A percentile compares a stretch with the other conserved stretches of the same genome.
Evolutionary conservation across 2,329 filamentous ascomycete species (phyloP).

Genomic region (Stromatinia cepivora): DNA sequence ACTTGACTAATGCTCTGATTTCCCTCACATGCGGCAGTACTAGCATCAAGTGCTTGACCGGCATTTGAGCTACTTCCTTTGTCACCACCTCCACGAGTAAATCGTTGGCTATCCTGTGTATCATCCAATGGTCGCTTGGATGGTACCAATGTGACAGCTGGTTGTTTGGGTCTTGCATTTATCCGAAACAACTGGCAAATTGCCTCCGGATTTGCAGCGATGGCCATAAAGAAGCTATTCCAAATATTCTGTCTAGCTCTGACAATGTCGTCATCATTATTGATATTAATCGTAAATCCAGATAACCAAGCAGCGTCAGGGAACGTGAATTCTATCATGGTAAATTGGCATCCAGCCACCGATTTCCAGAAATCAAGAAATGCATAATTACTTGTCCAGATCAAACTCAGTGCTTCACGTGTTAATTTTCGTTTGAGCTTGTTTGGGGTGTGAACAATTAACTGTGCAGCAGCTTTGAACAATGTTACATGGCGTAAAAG

Average conservation of each 20-base stretch:
- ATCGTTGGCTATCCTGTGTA: not conserved
- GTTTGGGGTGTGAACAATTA: not conserved
- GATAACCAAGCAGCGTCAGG: not conserved
- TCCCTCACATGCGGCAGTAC: not conserved
- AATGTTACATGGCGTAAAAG: not conserved
- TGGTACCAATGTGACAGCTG: not conserved
- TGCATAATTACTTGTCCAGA: not conserved
- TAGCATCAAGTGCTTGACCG: not conserved
- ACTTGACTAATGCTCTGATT: not conserved
- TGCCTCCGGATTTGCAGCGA: not conserved
- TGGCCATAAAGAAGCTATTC: not conserved
- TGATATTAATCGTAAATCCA: conserved; percentile 1
- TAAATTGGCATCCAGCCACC: not conserved
- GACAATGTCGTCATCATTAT: not conserved
- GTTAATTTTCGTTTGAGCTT: not conserved
- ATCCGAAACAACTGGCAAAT: not conserved
- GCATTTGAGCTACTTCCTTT: not conserved
- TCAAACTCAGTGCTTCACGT: not conserved
- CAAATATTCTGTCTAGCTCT: not conserved
- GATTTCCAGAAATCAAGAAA: not conserved
- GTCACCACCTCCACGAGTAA: not conserved
- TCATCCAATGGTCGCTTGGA: not conserved
- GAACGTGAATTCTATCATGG: not conserved
- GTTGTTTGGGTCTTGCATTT: not conserved
- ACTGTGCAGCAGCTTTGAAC: not conserved